Evolutionary conservation across 805 yeast species (phyloP), one percentile per base, ranked within the genome.

Genomic region (Starmerella stigmatis): DNA sequence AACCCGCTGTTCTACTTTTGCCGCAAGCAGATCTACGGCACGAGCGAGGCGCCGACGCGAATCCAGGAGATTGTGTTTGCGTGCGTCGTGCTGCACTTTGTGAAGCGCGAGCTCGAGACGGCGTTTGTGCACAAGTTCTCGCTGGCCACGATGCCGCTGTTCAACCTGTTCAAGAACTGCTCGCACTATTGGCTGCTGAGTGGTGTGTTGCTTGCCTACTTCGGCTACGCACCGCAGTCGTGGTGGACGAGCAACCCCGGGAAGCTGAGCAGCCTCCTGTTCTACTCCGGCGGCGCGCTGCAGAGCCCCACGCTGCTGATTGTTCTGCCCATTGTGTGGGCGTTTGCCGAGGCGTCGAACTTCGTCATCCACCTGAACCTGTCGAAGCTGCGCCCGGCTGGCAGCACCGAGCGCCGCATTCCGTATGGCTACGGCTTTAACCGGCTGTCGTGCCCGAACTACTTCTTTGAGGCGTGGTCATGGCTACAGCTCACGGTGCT

Each of bases 121-220:
- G 53, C 81, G 20, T 79, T 76, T 59, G 79, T 92, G 42, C 98
- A 92, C 66, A 71, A 74, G 50, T 92, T 92, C 61, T 83, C 96
- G 19, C 70, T 78, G 47, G 78, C 85, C 21, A 92, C 98, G 12
- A 92, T 92, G 98, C 98, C 98, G 4, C 57, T 82, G 34, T 74
- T 76, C 61, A 83, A 86, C 64, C 65, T 92, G 48, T 83, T 89
- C 72, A 86, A 88, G 66, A 92, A 92, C 68, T 79, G 86, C 31
- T 69, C 74, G 53, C 96, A 92, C 63, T 92, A 92, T 66, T 89
- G 96, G 96, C 62, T 84, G n/a, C 68, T 89, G 53, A 81, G 86
- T 44, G 96, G 97, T 8, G 60, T 74, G 11, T 62, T 71, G 49
- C 63, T 76, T 49, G 73, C 78, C 3, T 66, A 64, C 51, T 77